Percentiles rank a stretch among this genome's conserved stretches.
Conservation (phyloP, 2,329 filamentous ascomycete genomes). For the Fusarium heterosporum region DNA sequence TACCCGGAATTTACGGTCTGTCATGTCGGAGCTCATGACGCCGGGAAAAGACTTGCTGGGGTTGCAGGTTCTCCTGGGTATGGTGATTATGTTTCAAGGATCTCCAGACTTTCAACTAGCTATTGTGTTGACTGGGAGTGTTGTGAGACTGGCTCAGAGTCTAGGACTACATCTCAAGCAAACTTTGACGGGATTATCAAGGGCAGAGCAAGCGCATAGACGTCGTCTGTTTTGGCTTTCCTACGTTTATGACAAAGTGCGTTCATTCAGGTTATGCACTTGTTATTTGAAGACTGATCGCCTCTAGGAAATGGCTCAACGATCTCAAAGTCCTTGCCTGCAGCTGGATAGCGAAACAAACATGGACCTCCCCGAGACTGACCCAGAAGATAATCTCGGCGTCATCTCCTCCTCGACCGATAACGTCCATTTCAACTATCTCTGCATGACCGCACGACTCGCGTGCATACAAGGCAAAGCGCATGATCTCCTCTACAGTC, state of each 20-base stretch:
- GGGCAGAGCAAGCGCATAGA: slow-evolving; percentile 40
- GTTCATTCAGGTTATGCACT: neutral
- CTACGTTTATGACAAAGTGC: slow-evolving; percentile 51
- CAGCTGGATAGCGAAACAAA: slow-evolving; percentile 54
- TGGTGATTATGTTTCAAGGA: slow-evolving; percentile 51
- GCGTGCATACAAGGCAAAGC: slow-evolving; percentile 40
- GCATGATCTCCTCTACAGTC: slow-evolving; percentile 34
- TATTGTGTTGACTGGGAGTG: slow-evolving; percentile 50
- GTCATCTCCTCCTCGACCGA: slow-evolving; percentile 17
- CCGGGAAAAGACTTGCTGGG: slow-evolving; percentile 49
- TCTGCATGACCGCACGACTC: slow-evolving; percentile 26
- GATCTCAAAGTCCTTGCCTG: slow-evolving; percentile 50
- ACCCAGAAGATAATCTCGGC: slow-evolving; percentile 21
- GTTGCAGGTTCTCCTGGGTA: slow-evolving; percentile 51
- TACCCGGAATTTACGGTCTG: slow-evolving; percentile 49
- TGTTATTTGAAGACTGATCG: neutral
- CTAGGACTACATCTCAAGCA: slow-evolving; percentile 49
- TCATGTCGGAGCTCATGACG: slow-evolving; percentile 50
- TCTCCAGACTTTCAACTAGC: slow-evolving; percentile 49
- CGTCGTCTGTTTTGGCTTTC: slow-evolving; percentile 53
- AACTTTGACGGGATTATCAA: neutral
- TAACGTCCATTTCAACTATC: slow-evolving; percentile 26
- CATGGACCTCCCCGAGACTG: slow-evolving; percentile 40
- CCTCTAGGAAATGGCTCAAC: slow-evolving; percentile 51
- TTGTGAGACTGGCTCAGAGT: slow-evolving; percentile 50